Base-by-base conservation (phyloP, 768 basidiomycete species). In the Saitozyma podzolica region DNA sequence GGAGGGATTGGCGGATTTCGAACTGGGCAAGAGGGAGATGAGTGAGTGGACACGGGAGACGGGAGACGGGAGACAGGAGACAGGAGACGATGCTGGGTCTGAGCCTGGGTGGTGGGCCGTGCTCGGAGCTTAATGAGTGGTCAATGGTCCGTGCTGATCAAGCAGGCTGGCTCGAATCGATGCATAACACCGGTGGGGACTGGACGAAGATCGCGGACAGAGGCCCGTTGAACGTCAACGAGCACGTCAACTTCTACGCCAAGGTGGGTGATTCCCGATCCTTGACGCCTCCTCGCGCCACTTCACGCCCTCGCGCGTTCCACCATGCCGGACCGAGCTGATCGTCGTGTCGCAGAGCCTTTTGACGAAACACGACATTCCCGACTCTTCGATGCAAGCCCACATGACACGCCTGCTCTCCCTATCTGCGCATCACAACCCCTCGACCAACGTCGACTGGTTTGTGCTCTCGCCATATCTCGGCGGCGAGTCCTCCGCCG, bases 171-270 rank as follows among this genome's bases (percentile, higher is more conserved):
- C 54, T 65, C 29, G 59, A 65, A 17, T 54, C 59, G 19, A 48
- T 56, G 63, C 59, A 54, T 39, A 55, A 65, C 39, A 50, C 51
- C 40, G 63, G 63, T n/a, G 63, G 63, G n/a, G 52, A 65, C 49
- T 65, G 63, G 63, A 43, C 59, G 1, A 45, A 40, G 20, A n/a
- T 65, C 19, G 14, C 40, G 2, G 52, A 60, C 8, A 8, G 63
- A 42, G 59, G 59, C 11, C 45, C 48, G 47, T 40, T 50, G 43
- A 60, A 60, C 47, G 42, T 56, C 59, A 54, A 54, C 43, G 63
- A 65, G 39, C 63, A 65, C 50, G 54, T 60, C 37, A 58, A 59
- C 37, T 63, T 63, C 29, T 63, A 63, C 45, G 62, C 58, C 43
- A 63, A 63, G 51, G 62, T 63, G 41, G 50, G 50, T 49, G 42